Evolutionary conservation across 1,139 yeast genomes (phyloP), one percentile per base, ranked within the genome.

Genomic region (Geotrichum carabidarum): DNA sequence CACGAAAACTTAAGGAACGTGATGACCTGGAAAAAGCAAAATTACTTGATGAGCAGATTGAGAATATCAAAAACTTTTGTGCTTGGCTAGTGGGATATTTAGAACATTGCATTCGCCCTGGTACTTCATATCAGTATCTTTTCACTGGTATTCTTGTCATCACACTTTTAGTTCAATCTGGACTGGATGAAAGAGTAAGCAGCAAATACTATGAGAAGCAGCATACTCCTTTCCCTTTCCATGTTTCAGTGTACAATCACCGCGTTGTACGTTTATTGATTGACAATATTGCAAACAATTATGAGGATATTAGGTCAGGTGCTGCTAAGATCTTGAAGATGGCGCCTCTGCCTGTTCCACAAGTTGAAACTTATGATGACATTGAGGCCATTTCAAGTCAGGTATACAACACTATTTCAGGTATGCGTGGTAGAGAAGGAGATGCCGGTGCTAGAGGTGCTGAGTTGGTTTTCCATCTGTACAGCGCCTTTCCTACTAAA

Each of bases 381-480:
- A 60, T 71, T 34, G 63, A 68, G 1, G 55, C 62, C 4, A 61
- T 81, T 1, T 61, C 70, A 5, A 51, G 62, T 0, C 74, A 75
- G 48, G 76, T 84, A 0, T 60, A 77, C 27, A 58, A 64, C 0
- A 71, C 83, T 66, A 68, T 88, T 49, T 64, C 72, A 5, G 82
- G 81, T 50, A 73, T 80, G 61, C 80, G 82, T 48, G 94, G 91
- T 22, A 78, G 90, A 56, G 81, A 77, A 58, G 85, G 90, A 51
- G 97, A 91, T 59, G 84, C 91, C 30, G 96, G 94, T 8, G 91
- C 96, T 0, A 77, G 83, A 44, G 71, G 84, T 12, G 71, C 84
- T 43, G 80, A 79, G 60, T 76, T 84, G 58, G 48, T 76, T 69
- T 62, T 66, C 62, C 48, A 64, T 65, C 55, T 69, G 8, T 65